Base-by-base conservation (phyloP, 352 stramenopile genomes). In the Globisporangium radiosum region DNA sequence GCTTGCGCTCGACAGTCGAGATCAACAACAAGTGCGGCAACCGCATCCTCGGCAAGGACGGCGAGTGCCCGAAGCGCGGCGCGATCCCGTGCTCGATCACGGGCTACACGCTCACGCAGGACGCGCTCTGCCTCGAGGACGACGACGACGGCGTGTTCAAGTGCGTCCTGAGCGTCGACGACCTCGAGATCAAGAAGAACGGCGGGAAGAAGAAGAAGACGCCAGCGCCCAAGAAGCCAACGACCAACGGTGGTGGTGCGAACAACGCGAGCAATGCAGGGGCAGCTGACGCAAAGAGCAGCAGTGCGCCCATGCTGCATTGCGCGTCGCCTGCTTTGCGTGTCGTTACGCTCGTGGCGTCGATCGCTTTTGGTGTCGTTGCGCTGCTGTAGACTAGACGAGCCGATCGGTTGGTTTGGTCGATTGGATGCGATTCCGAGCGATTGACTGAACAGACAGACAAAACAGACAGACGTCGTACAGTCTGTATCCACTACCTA, bases 1-100 rank as follows among this genome's bases (percentile, higher is more conserved):
- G 81, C 36, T 62, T 91, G 6, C 50, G 64, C 17, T 70, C 76
- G 0, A 65, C 62, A 5, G 78, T 74, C 1, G 38, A 62, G 7
- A 68, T 85, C 19, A 74, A 61, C 48, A 72, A 82, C 66, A 91
- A 91, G 59, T 91, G 81, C 47, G 81, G 81, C 14, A 91, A 89
- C 51, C 57, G 69, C 25, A 60, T 68, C n/a, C 55, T 86, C 3
- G 73, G 25, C 0, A 76, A 85, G 65, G 68, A 66, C 14, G 81
- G 81, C 40, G 75, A 75, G 37, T 91, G 81, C 44, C 81, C 81
- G 2, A 70, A 68, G 0, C 62, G 52, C 7, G 78, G 78, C 25
- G 71, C 81, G 10, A 66, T 82, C 47, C 81, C 81, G 8, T 91
- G 81, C 54, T 78, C 73, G 7, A 47, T 73, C 4, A 84, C 73